Evolutionary conservation across 768 basidiomycete species (phyloP), one percentile per base, ranked within the genome.

Genomic region (Leccinum incarnatum): DNA sequence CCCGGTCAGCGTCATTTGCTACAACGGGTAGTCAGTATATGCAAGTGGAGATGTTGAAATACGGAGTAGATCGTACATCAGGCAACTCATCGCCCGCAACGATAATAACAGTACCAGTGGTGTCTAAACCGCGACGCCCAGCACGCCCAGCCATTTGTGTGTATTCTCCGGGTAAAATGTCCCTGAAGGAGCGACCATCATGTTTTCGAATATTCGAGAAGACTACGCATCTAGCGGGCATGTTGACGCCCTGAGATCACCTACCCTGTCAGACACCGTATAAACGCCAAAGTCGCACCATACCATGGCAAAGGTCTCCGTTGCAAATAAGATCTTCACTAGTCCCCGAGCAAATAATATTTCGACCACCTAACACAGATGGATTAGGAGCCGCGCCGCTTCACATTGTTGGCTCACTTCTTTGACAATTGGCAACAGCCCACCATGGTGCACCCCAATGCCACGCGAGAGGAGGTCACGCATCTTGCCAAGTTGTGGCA

Each of bases 101-200:
- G 54, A 99, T 91, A 65, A 99, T 87, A 10, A 99, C 97, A 0
- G 95, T 97, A 37, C 97, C 97, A 0, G 95, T 98, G 5, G 89
- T 78, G 70, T 99, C 97, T 29, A 99, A 77, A 11, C 97, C 97
- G 71, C 97, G 89, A 34, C 97, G 87, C 23, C 97, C 97, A 15
- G 97, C 97, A 64, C 97, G 89, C 5, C 97, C 97, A 8, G 97
- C 95, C 97, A 99, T 99, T 68, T 99, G 97, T 0, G 96, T 99
- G 69, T 98, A 98, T 74, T 95, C 94, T 42, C 92, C 95, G 25
- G 93, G 89, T 1, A 93, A 74, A 34, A 96, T 87, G 42, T 94
- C 92, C 59, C 97, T 84, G 79, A 99, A 99, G 64, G 76, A 87
- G 29, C 86, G 84, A 5, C 97, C 97, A 64, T 99, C 97, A 69